These are phyloP conservation scores for Halteria grandinella DNA, from an alignment of 73 alveolate genomes.

Conservation along the genomic window DNA sequence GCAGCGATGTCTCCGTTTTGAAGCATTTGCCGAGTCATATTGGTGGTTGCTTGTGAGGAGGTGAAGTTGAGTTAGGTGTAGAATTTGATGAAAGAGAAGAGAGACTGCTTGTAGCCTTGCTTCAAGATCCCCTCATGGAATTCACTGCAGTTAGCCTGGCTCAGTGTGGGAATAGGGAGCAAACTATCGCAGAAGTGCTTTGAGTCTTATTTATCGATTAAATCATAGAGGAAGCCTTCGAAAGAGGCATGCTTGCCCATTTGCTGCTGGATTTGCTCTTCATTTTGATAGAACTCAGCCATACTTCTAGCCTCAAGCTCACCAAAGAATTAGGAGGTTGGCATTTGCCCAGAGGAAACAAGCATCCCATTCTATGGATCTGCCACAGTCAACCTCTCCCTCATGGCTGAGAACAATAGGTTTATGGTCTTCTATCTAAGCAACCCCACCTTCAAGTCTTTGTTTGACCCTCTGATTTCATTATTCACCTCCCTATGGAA, in stretches of 20 bases:
- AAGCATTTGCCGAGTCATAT: slow-evolving; percentile 1
- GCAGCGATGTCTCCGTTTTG: background rate
- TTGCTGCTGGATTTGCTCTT: background rate
- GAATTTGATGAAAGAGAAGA: slow-evolving; percentile 30
- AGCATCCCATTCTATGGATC: too few species aligned
- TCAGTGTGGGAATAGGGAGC: background rate
- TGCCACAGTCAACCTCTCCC: background rate
- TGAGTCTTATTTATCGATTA: background rate
- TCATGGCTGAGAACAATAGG: too few species aligned
- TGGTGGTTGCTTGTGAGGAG: background rate
- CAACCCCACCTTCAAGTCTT: too few species aligned
- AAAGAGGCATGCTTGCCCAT: background rate
- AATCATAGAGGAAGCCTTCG: background rate
- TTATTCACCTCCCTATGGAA: too few species aligned
- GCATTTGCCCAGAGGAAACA: too few species aligned
- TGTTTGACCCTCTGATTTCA: too few species aligned
- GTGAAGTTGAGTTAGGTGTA: slow-evolving; percentile 22
- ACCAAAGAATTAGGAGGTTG: too few species aligned
- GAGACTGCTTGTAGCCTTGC: slow-evolving; percentile 24
- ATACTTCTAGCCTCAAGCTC: background rate
- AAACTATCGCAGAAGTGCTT: slow-evolving; percentile 8
- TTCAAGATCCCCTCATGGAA: background rate
- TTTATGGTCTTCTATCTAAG: too few species aligned
- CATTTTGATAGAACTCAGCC: slow-evolving; percentile 2
- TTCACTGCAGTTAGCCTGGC: background rate